Conservation (phyloP, 192 early-diverging fungal genomes). For the Gigaspora rosea region DNA sequence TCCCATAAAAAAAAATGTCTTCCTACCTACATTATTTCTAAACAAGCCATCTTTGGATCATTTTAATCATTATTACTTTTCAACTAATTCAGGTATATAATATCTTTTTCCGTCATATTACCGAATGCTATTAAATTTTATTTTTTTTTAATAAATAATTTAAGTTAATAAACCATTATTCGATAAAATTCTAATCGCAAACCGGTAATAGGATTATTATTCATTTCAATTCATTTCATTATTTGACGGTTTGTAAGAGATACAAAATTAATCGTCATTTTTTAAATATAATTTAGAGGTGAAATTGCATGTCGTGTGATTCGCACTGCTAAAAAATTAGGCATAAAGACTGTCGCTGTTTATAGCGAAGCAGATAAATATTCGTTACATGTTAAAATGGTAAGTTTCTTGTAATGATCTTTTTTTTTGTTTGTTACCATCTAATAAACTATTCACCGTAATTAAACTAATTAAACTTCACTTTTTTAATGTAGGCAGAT, state of each 20-base stretch:
- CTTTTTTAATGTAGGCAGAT: constrained; percentile 68
- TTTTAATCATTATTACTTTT: no score
- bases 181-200: constrained; percentile 96
- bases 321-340: constrained; percentile 81
- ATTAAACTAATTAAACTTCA: constrained; percentile 6
- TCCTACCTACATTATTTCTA: no score
- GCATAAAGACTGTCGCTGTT: constrained; percentile 93
- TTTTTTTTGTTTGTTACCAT: background rate
- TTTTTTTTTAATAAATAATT: no score
- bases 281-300: constrained; percentile 51
- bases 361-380: constrained; percentile 90
- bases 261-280: background rate
- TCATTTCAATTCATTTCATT: background rate
- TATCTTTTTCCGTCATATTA: no score
- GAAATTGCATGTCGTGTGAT: constrained; percentile 84
- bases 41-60: no score
- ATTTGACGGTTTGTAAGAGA: background rate
- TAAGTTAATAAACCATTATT: constrained; percentile 69
- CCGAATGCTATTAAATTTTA: no score
- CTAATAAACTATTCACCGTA: background rate
- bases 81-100: no score
- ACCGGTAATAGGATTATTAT: constrained; percentile 59
- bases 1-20: no score
- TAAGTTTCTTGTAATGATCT: constrained; percentile 23
- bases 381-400: constrained; percentile 82